Evolutionary conservation across 805 yeast genomes (phyloP), one percentile per base, ranked within the genome.

Genomic region (Wickerhamiella hasegawae): DNA sequence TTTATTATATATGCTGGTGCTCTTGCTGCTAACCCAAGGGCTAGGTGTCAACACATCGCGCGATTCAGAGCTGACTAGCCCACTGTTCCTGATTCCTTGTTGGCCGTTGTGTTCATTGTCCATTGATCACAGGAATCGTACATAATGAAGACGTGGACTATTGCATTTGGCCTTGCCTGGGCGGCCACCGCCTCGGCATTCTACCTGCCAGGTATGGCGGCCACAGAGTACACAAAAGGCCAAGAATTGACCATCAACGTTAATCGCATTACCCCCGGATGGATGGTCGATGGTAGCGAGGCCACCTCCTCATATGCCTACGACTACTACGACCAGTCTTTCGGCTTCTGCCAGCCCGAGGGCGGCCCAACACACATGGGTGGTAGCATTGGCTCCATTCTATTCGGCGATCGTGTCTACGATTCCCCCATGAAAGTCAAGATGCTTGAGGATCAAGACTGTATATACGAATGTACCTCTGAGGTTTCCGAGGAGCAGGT

Each of bases 191-290:
- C 28, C 31, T n/a, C 19, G 34, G 93, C 76, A 2, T 87, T 90
- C 59, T 87, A 90, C 53, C 63, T 90, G 37, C 97, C 97, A 0
- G 97, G 97, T 6, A 90, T 84, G 18, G 94, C 97, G 0, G 97
- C 98, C 15, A 80, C 92, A 1, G 77, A 87, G 34, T 90, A 87
- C 52, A 62, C 66, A 31, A 65, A 69, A 40, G 83, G 76, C 34
- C 92, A 85, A 36, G 45, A 51, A 3, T 74, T 90, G 33, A 82
- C 87, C 12, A 60, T 90, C 36, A 61, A 78, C 33, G 98, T 90
- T 22, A 90, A 90, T 53, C 92, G 84, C 49, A 70, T 90, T 47
- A 82, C 95, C 0, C 94, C 96, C 12, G 83, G 4, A 60, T 69
- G 53, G 42, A 18, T 20, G 25, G 36, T 20, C 24, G 35, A 36